Evolutionary conservation across 768 basidiomycete species (phyloP).

Genomic region (Tephrocybe sp.): DNA sequence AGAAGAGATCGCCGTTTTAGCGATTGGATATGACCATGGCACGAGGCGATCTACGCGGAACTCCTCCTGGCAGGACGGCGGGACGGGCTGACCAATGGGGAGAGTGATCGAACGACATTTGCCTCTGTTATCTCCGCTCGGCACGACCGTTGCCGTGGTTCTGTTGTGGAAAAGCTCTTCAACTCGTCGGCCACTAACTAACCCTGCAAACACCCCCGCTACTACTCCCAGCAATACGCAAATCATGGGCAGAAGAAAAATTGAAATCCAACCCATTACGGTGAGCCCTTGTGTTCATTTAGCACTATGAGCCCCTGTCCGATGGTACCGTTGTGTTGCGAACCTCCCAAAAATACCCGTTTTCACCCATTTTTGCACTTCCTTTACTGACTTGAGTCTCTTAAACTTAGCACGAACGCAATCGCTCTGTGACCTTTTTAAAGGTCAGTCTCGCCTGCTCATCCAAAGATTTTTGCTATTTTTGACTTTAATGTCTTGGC

Average conservation of each 20-base stretch:
- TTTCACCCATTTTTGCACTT: conserved; percentile 1
- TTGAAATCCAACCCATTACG: conserved; percentile 77
- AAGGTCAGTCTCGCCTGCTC: conserved; percentile 52
- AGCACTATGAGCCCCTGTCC: conserved; percentile 14
- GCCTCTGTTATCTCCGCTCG: conserved; percentile 9
- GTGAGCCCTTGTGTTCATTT: conserved; percentile 38
- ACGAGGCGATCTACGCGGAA: conserved; percentile 11
- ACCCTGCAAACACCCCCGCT: conserved; percentile 20
- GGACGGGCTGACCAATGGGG: conserved; percentile 6
- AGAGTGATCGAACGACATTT: conserved; percentile 7
- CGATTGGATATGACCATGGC: not conserved
- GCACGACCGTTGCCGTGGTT: conserved; percentile 9
- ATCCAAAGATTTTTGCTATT: conserved; percentile 52
- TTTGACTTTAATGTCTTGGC: conserved; percentile 51
- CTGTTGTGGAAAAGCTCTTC: not conserved
- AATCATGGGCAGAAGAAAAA: conserved; percentile 69
- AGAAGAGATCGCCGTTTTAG: conserved; percentile 7
- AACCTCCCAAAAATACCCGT: conserved; percentile 21
- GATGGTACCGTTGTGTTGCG: not conserved
- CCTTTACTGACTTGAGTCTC: conserved; percentile 14
- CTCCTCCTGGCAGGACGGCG: conserved; percentile 3
- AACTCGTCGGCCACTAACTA: conserved; percentile 7
- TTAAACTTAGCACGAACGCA: conserved; percentile 81
- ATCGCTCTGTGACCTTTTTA: conserved; percentile 87
- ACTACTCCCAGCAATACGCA: conserved; percentile 17